Percentiles rank a stretch among this genome's conserved stretches.
Conservation (phyloP, 2,329 filamentous ascomycete genomes). For the Myrmaecium sp. region DNA sequence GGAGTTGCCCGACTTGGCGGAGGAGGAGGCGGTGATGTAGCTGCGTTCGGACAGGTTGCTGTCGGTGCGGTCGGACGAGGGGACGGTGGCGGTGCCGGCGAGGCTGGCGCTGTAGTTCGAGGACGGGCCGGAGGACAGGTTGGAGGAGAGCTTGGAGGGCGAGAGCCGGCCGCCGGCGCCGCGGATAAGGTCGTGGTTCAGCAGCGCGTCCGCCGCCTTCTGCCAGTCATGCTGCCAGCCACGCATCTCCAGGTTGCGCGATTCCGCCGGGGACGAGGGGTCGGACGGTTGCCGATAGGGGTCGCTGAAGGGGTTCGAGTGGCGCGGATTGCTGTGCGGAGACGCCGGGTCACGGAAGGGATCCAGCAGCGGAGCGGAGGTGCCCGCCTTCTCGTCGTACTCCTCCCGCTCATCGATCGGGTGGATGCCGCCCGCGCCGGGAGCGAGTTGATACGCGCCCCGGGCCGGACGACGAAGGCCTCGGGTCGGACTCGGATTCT, state of each 20-base stretch:
- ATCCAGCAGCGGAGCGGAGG: constrained; percentile 18
- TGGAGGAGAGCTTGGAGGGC: constrained; percentile 4
- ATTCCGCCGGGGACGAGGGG: too few relatives aligned
- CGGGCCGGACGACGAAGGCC: constrained; percentile 26
- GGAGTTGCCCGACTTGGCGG: constrained; percentile 25
- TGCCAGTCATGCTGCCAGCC: too few relatives aligned
- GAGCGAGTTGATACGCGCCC: constrained; percentile 32
- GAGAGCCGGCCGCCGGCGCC: too few relatives aligned
- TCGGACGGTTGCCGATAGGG: too few relatives aligned
- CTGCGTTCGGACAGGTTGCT: constrained; percentile 40
- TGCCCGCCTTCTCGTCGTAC: constrained; percentile 30
- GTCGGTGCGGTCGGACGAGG: constrained; percentile 36
- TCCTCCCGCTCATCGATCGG: constrained; percentile 48
- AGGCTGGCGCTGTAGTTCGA: constrained; percentile 3
- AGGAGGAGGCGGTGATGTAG: constrained; percentile 21
- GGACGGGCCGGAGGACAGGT: constrained; percentile 2
- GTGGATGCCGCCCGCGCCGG: constrained; percentile 39
- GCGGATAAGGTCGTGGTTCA: constrained; percentile 3
- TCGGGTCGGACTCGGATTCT: constrained; percentile 31
- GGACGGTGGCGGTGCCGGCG: constrained; percentile 26
- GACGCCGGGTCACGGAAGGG: constrained; percentile 24
- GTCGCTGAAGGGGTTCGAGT: background rate
- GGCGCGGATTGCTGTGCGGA: constrained; percentile 15
- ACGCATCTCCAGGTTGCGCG: too few relatives aligned
- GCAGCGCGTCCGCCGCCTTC: too few relatives aligned